phyloP scores from a whole-genome alignment of 768 basidiomycete genomes.

The Lentinula edodes region DNA sequence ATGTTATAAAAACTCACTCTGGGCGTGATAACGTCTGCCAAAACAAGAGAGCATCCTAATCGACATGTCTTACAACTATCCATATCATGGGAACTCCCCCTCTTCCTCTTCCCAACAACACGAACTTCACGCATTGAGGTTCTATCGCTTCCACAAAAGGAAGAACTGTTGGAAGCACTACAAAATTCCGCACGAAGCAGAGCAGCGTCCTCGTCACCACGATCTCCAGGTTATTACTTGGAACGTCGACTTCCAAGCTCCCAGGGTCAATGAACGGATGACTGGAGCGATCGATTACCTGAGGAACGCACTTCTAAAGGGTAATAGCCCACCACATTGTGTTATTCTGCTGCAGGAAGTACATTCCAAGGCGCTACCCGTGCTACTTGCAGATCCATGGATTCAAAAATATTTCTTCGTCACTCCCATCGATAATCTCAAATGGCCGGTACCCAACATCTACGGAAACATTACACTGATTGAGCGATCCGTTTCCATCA shows the following conservation, averaged over 20 bases:
- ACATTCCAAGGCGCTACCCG: conserved; percentile 32
- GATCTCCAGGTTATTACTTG: conserved; percentile 53
- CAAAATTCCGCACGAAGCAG: conserved; percentile 7
- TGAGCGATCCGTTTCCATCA: conserved; percentile 47
- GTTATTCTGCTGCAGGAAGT: conserved; percentile 72
- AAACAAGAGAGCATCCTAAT: not conserved
- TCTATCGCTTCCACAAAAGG: conserved; percentile 35
- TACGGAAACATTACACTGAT: conserved; percentile 75
- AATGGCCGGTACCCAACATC: conserved; percentile 44
- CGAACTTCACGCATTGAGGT: conserved; percentile 10
- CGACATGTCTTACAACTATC: not conserved
- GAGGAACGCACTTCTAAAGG: conserved; percentile 43
- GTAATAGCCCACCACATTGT: conserved; percentile 49
- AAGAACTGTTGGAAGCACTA: conserved; percentile 43
- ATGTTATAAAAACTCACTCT: not conserved
- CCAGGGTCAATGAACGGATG: conserved; percentile 37
- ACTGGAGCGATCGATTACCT: conserved; percentile 47
- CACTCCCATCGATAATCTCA: conserved; percentile 44
- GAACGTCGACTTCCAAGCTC: conserved; percentile 56
- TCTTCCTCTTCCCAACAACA: not conserved
- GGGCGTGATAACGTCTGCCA: not conserved
- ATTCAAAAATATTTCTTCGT: conserved; percentile 55
- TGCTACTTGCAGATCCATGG: conserved; percentile 56
- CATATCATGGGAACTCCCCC: conserved; percentile 18
- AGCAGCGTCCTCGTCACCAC: not conserved